Conservation (phyloP, 2,329 filamentous ascomycete species). For the Cladophialophora yegresii region DNA sequence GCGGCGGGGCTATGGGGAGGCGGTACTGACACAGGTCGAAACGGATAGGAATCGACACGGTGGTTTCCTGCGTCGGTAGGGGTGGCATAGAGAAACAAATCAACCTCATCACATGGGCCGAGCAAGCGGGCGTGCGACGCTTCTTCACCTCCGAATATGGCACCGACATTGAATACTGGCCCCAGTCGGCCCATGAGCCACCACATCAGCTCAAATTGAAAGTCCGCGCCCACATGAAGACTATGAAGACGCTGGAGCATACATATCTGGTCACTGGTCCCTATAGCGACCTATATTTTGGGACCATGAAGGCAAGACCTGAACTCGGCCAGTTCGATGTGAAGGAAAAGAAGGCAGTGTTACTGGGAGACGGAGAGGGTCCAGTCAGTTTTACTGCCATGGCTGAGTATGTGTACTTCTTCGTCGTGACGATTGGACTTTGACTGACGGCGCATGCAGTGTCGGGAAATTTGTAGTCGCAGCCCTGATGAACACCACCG, state of each 20-base stretch:
- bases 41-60: conserved; percentile 58
- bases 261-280: conserved; percentile 72
- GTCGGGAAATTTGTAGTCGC: conserved; percentile 68
- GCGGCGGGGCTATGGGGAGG: neutral
- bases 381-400: conserved; percentile 70
- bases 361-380: conserved; percentile 64
- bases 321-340: conserved; percentile 61
- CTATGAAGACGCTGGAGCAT: conserved; percentile 55
- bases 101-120: conserved; percentile 62
- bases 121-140: conserved; percentile 58
- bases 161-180: conserved; percentile 64
- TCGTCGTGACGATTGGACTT: neutral
- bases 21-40: neutral
- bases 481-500: conserved; percentile 59
- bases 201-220: conserved; percentile 71
- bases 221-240: conserved; percentile 62
- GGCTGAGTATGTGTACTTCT: conserved; percentile 57
- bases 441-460: conserved; percentile 43
- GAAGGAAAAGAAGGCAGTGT: conserved; percentile 57
- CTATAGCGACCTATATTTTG: conserved; percentile 65
- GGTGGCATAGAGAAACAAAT: conserved; percentile 64
- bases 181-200: conserved; percentile 60
- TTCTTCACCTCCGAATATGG: conserved; percentile 71
- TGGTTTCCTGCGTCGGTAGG: conserved; percentile 66
- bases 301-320: conserved; percentile 43